Conservation (phyloP, 208 protist genomes). For the Lotmaria passim region DNA sequence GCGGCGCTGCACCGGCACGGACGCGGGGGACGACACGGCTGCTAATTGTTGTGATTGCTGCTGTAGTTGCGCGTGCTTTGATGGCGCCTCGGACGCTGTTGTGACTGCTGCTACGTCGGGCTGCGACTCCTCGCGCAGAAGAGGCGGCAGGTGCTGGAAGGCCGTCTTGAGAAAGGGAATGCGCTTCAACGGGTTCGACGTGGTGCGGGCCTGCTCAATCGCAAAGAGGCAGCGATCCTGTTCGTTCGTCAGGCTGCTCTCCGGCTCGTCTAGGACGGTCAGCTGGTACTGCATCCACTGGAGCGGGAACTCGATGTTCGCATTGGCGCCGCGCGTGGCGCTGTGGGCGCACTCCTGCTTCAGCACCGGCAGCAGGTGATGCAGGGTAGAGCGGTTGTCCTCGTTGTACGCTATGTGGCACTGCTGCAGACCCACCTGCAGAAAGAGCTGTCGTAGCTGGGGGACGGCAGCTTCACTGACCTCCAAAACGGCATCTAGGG, state of each 20-base stretch:
- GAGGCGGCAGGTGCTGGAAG: constrained; percentile 32
- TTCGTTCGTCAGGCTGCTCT: constrained; percentile 25
- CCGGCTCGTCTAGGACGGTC: constrained; percentile 24
- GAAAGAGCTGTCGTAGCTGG: constrained; percentile 31
- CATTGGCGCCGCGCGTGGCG: neutral
- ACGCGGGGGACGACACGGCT: neutral
- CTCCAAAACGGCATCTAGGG: constrained; percentile 23
- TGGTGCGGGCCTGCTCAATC: constrained; percentile 31
- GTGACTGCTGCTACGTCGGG: neutral
- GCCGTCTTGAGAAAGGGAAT: constrained; percentile 31
- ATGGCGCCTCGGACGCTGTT: neutral
- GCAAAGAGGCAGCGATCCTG: constrained; percentile 33
- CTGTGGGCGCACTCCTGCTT: constrained; percentile 19
- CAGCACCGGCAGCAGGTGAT: constrained; percentile 28
- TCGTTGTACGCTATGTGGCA: constrained; percentile 72
- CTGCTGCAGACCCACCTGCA: constrained; percentile 67
- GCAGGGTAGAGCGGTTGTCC: constrained; percentile 53
- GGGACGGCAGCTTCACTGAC: constrained; percentile 20
- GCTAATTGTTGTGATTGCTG: constrained; percentile 2
- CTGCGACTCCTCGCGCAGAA: constrained; percentile 15
- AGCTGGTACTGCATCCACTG: constrained; percentile 41
- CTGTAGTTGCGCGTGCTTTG: neutral
- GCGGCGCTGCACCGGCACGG: constrained; percentile 12
- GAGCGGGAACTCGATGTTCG: constrained; percentile 14
- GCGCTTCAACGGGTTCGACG: constrained; percentile 32